Evolutionary conservation across 1,284 basidiomycete genomes (phyloP).

Genomic region (Cryptococcus hybrid): DNA sequence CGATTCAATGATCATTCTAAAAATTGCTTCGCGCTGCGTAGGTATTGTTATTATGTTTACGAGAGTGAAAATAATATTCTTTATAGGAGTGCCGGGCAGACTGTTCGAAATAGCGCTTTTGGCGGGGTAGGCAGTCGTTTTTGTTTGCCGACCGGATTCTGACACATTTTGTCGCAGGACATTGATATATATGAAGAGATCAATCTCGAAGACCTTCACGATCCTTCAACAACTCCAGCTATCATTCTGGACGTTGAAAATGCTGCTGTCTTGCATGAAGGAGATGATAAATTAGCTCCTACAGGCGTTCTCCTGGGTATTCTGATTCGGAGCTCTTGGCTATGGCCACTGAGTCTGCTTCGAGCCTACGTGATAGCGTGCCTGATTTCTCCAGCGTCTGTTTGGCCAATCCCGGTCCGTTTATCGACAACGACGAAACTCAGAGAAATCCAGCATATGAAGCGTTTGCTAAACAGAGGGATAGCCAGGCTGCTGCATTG

Average conservation of each 20-base stretch:
- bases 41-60: conserved; percentile 1
- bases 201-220: conserved; percentile 81
- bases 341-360: conserved; percentile 16
- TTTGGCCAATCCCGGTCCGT: conserved; percentile 26
- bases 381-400: conserved; percentile 30
- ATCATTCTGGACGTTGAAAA: conserved; percentile 73
- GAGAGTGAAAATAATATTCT: too few relatives aligned
- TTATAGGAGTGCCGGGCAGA: background rate
- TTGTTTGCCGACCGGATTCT: background rate
- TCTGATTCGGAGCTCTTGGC: conserved; percentile 14
- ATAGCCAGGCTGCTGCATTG: conserved; percentile 30
- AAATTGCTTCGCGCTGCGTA: conserved; percentile 58
- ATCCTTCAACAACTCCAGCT: conserved; percentile 61
- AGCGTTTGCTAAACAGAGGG: conserved; percentile 30
- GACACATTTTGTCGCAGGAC: conserved; percentile 16
- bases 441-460: conserved; percentile 12
- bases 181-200: conserved; percentile 63
- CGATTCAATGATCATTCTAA: conserved; percentile 98
- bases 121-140: background rate
- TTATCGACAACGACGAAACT: conserved; percentile 7
- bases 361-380: conserved; percentile 12
- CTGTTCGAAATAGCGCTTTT: background rate
- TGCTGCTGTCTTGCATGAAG: conserved; percentile 11
- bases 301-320: conserved; percentile 28
- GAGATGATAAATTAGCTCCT: conserved; percentile 21